phyloP scores from a whole-genome alignment of 148 eudicot species.

The Spergularia marina region DNA sequence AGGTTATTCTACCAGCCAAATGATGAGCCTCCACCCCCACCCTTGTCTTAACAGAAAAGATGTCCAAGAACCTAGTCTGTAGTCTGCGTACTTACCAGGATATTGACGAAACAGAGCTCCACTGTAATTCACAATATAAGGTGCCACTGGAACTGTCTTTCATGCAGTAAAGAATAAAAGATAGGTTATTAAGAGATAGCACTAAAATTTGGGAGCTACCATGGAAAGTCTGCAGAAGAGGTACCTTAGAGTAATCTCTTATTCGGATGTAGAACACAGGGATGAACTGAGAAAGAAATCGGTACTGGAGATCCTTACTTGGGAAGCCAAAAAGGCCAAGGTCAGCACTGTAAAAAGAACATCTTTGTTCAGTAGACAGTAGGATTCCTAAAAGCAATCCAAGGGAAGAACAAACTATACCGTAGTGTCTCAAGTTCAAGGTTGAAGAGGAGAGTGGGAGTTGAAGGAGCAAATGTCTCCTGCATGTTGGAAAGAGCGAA shows the following conservation, averaged over 20 bases:
- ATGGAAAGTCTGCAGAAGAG: constrained; percentile 8
- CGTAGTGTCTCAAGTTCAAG: constrained; percentile 96
- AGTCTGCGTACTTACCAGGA: constrained; percentile 60
- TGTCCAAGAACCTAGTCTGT: neutral
- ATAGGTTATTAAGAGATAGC: constrained; percentile 20
- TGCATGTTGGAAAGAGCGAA: constrained; percentile 33
- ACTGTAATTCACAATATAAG: constrained; percentile 81
- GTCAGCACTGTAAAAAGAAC: constrained; percentile 64
- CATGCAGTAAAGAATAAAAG: constrained; percentile 28
- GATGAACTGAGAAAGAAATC: constrained; percentile 87
- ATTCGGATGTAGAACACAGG: constrained; percentile 90
- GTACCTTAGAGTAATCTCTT: constrained; percentile 97
- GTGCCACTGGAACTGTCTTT: constrained; percentile 97
- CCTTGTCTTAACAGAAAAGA: neutral
- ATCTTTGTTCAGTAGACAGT: constrained; percentile 15
- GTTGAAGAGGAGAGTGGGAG: constrained; percentile 88
- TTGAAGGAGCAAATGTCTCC: constrained; percentile 82
- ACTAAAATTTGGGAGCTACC: neutral
- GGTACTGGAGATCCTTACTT: constrained; percentile 80
- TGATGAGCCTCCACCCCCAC: too few relatives aligned
- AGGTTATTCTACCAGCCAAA: neutral
- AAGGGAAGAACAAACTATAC: constrained; percentile 35
- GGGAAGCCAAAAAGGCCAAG: constrained; percentile 95
- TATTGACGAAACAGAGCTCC: constrained; percentile 98
- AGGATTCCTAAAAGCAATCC: neutral